Base-by-base conservation (phyloP, 108 stramenopile species). In the Pseudonitzschia multiseries region DNA sequence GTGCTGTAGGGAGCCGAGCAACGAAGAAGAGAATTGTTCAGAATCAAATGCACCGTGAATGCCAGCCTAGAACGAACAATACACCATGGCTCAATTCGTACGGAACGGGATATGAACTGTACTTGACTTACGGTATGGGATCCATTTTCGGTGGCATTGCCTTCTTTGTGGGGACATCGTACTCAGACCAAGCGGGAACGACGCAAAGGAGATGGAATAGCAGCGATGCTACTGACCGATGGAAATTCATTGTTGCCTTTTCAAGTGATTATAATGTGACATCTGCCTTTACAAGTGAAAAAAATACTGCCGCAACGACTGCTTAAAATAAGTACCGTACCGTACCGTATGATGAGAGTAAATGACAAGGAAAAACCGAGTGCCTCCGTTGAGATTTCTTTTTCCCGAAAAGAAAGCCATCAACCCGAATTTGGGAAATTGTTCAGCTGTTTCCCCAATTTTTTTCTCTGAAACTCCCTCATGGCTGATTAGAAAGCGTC, bases 101-200 rank as follows among this genome's bases (percentile, higher is more conserved):
- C 40, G 18, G 33, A 28, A 51, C 61, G 65, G 18, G 31, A 75
- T 26, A 31, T 24, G 15, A 48, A 36, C 48, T 62, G 0, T 4
- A 17, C 24, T 71, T 24, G 6, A 87, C 89, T 71, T 78, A 89
- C 87, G 77, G 77, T 48, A 81, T 88, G 15, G 88, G 88, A 57
- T 87, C 87, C 88, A 93, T 81, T 73, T 86, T 86, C 26, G 92
- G 92, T 51, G 74, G 81, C 48, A 83, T 78, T 21, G 83, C 92
- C 70, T 86, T 90, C 71, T 89, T 72, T 40, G 50, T 81, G 9
- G 89, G 89, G 27, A 91, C 84, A 50, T 82, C 77, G 66, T 79
- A 79, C 12, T 42, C 66, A 3, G 73, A 69, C 42, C 56, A 28
- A 46, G 28, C 68, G 20, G 57, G 68, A 46, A 44, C 52, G 43